Conservation (phyloP, 768 basidiomycete species). For the Leccinum variicolor region DNA sequence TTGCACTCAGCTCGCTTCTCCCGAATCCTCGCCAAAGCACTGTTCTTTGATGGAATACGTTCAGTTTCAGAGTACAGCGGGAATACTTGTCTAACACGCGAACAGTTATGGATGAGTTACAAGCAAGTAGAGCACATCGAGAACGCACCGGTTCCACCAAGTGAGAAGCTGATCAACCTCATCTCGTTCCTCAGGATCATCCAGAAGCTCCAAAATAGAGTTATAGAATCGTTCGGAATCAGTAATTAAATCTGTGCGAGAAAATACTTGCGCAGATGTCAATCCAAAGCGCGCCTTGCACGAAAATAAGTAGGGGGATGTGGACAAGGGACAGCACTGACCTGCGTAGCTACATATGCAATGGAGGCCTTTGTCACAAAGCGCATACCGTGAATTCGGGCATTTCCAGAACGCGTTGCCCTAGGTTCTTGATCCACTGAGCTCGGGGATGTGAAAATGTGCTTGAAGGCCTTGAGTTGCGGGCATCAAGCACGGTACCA, state of each 20-base stretch:
- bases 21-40: not conserved
- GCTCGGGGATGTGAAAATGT: not conserved
- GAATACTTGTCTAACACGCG: not conserved
- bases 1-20: not conserved
- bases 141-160: not conserved
- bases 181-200: not conserved
- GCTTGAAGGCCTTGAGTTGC: not conserved
- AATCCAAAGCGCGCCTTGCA: not conserved
- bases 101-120: not conserved
- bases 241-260: not conserved
- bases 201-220: not conserved
- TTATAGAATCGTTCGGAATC: slow-evolving; percentile 1
- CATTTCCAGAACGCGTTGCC: not conserved
- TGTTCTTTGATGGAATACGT: not conserved
- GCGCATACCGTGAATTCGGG: not conserved
- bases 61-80: not conserved
- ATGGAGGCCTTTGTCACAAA: not conserved
- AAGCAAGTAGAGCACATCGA: not conserved
- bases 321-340: not conserved
- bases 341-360: not conserved
- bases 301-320: not conserved
- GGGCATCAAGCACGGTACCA: not conserved
- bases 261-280: slow-evolving; percentile 1
- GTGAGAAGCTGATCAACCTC: not conserved
- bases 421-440: not conserved